Conservation (phyloP, 2,329 filamentous ascomycete genomes). For the Aspergillus neotritici region DNA sequence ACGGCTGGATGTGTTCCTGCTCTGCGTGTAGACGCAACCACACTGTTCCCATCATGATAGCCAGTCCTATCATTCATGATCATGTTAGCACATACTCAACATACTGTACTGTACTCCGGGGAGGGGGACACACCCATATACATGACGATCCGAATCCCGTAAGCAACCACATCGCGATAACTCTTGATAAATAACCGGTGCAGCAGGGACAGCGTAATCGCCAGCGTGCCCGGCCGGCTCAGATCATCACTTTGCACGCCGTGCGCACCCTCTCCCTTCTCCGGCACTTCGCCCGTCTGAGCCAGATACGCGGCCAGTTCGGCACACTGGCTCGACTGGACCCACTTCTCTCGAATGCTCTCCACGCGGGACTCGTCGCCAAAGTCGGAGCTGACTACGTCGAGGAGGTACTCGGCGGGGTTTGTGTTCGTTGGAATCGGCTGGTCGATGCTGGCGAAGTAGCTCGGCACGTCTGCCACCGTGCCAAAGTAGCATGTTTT, state of each 20-base stretch:
- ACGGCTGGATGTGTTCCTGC: constrained; percentile 71
- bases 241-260: constrained; percentile 11
- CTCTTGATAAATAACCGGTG: constrained; percentile 78
- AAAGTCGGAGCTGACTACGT: constrained; percentile 75
- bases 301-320: constrained; percentile 26
- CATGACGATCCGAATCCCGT: constrained; percentile 77
- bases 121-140: constrained; percentile 52
- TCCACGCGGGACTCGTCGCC: constrained; percentile 48
- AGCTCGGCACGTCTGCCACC: constrained; percentile 51
- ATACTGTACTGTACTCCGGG: neutral
- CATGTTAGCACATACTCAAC: constrained; percentile 6
- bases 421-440: constrained; percentile 66
- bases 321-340: constrained; percentile 40
- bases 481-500: constrained; percentile 68
- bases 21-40: constrained; percentile 66
- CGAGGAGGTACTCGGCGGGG: constrained; percentile 73
- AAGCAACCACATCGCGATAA: constrained; percentile 76
- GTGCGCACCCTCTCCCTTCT: constrained; percentile 22
- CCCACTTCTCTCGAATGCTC: constrained; percentile 54
- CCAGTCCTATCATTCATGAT: constrained; percentile 58
- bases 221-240: constrained; percentile 41
- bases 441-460: constrained; percentile 59
- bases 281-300: constrained; percentile 9
- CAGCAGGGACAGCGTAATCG: constrained; percentile 59
- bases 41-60: constrained; percentile 83